Evolutionary conservation across 139 green algal genomes (phyloP).

Genomic region (Chlamydomonas schloesseri): DNA sequence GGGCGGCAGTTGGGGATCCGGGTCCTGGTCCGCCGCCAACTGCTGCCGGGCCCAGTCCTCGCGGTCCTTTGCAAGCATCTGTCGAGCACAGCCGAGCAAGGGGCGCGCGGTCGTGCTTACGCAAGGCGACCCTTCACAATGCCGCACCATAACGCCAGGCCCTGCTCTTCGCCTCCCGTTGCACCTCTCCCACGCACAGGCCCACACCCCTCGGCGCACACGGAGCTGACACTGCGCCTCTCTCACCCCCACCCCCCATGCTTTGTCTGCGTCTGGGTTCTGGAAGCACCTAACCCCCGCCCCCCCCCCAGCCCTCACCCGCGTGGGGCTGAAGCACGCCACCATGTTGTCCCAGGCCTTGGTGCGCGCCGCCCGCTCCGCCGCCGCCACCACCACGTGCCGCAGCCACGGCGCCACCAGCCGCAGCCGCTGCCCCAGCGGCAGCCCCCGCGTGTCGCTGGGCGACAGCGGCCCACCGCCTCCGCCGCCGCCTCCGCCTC

Average conservation of each 20-base stretch:
- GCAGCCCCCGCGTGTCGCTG: background rate
- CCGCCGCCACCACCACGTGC: slow-evolving; percentile 7
- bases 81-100: background rate
- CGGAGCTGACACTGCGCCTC: too few relatives aligned
- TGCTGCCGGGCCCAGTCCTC: slow-evolving; percentile 42
- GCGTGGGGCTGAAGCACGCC: background rate
- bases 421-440: slow-evolving; percentile 22
- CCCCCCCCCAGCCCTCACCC: too few relatives aligned
- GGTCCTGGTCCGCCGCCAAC: slow-evolving; percentile 5
- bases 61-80: slow-evolving; percentile 33
- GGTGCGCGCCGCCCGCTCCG: slow-evolving; percentile 13
- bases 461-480: background rate
- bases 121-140: too few relatives aligned
- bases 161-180: too few relatives aligned
- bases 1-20: background rate
- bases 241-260: too few relatives aligned
- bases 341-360: slow-evolving; percentile 37
- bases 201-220: too few relatives aligned
- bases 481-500: background rate
- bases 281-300: too few relatives aligned
- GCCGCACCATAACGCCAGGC: too few relatives aligned
- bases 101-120: too few relatives aligned
- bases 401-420: slow-evolving; percentile 31
- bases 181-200: too few relatives aligned
- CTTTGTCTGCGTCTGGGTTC: too few relatives aligned